Percentiles rank a stretch among this genome's conserved stretches.
Evolutionary conservation across 1,284 basidiomycete species (phyloP).

Genomic region (Dichomitus squalens): DNA sequence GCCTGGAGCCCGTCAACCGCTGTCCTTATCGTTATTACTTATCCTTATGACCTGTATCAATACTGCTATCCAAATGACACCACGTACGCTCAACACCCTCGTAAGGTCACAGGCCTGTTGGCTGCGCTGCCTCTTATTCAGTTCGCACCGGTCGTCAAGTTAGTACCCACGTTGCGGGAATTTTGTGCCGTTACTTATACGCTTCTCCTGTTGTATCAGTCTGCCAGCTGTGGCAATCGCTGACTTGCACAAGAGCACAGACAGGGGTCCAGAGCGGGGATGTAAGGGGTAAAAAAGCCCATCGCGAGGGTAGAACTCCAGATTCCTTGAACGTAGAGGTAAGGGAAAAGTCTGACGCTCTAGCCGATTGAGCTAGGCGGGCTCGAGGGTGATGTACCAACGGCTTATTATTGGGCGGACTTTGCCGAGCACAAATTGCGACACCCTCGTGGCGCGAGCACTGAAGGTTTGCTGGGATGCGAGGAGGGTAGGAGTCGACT

Average conservation of each 20-base stretch:
- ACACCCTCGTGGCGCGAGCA: too few relatives aligned
- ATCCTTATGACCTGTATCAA: neutral
- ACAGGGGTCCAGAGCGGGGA: too few relatives aligned
- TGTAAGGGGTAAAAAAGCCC: neutral
- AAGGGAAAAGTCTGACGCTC: slow-evolving; percentile 73
- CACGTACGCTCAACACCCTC: too few relatives aligned
- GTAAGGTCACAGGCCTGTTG: neutral
- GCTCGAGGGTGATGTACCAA: slow-evolving; percentile 32
- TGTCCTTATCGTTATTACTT: neutral
- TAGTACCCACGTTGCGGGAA: too few relatives aligned
- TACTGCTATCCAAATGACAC: neutral
- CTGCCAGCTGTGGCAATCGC: too few relatives aligned
- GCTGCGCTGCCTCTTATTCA: too few relatives aligned
- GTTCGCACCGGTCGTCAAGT: too few relatives aligned
- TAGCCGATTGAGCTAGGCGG: slow-evolving; percentile 87
- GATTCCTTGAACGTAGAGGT: too few relatives aligned
- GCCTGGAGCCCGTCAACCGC: neutral
- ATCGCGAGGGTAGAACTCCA: neutral
- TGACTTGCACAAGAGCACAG: too few relatives aligned
- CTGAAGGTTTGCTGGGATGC: neutral
- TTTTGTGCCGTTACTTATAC: too few relatives aligned
- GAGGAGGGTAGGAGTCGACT: neutral
- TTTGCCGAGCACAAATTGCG: too few relatives aligned
- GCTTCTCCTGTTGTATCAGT: too few relatives aligned
- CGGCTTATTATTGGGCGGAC: neutral